A percentile compares a stretch with the other conserved stretches of the same genome.
Conservation (phyloP, 169 alveolate species). For the Plasmodium falciparum region DNA sequence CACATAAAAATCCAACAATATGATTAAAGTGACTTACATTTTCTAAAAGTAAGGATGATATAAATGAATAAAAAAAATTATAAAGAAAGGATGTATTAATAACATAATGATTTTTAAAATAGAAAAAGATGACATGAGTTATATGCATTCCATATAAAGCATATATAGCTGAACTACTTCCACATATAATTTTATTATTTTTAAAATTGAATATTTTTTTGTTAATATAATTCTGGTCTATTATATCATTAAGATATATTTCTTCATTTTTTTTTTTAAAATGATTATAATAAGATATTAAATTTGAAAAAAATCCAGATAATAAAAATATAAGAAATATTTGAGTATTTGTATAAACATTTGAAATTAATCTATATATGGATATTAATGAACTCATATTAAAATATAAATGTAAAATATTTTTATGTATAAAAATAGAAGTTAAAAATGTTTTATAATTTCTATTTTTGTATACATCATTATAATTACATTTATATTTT, state of each 20-base stretch:
- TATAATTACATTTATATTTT: slow-evolving; percentile 73
- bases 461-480: slow-evolving; percentile 63
- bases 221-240: slow-evolving; percentile 24
- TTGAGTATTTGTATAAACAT: slow-evolving; percentile 52
- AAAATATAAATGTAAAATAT: slow-evolving; percentile 76
- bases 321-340: slow-evolving; percentile 35
- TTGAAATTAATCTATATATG: slow-evolving; percentile 56
- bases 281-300: slow-evolving; percentile 36
- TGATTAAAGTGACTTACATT: slow-evolving; percentile 75
- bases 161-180: slow-evolving; percentile 73
- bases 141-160: slow-evolving; percentile 74
- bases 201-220: slow-evolving; percentile 5
- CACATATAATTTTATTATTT: slow-evolving; percentile 62
- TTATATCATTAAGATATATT: slow-evolving; percentile 41
- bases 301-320: slow-evolving; percentile 63
- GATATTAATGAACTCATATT: slow-evolving; percentile 75
- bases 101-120: slow-evolving; percentile 63
- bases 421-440: slow-evolving; percentile 69
- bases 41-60: slow-evolving; percentile 63
- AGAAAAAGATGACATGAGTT: slow-evolving; percentile 56
- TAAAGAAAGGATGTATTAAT: slow-evolving; percentile 34
- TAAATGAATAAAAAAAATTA: slow-evolving; percentile 69
- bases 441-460: slow-evolving; percentile 73
- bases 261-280: slow-evolving; percentile 33
- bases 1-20: slow-evolving; percentile 54